Base-by-base conservation (phyloP, 208 protist species). In the Trypanosoma scelopori region DNA sequence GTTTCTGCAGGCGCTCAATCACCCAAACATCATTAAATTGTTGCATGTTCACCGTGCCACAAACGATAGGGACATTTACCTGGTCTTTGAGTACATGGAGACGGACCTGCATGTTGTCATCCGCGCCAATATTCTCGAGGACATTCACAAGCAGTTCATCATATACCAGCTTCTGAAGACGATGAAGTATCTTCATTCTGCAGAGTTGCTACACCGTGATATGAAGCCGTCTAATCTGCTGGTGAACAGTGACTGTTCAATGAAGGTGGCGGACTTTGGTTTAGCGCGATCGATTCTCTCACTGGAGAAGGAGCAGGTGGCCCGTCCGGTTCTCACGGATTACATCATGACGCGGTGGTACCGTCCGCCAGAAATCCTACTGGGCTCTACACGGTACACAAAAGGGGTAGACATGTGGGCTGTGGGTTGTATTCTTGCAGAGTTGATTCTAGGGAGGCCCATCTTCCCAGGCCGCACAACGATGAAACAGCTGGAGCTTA, bases 391-490 rank as follows among this genome's bases (percentile, higher is more conserved):
- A 45, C 84, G 83, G 22, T 99, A 99, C 82, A 98, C 94, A 11
- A 96, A 98, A 55, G 93, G 93, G 35, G 96, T 99, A 25, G 98
- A 99, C 65, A 99, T 99, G 85, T 99, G 98, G 98, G 93, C 94
- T 0, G 85, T 99, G 5, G 98, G 98, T 5, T 99, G 98, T 84
- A 99, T 99, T 60, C 70, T 99, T 4, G 97, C 93, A 0, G 98
- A 99, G 75, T 71, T 99, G 16, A 69, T 99, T 11, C 69, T 89
- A 11, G 96, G 96, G 3, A 96, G 97, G 52, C 95, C 97, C 23
- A 92, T 98, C 35, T 99, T 99, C 65, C 94, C 96, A 3, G 97
- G 97, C 15, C 94, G 84, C 37, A 96, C 89, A 20, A 99, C 97
- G 0, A 97, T 97, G 70, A 98, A 99, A 67, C 98, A 99, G 82